Evolutionary conservation across 2,329 filamentous ascomycete genomes (phyloP).

Genomic region (Emydomyces testavorans): DNA sequence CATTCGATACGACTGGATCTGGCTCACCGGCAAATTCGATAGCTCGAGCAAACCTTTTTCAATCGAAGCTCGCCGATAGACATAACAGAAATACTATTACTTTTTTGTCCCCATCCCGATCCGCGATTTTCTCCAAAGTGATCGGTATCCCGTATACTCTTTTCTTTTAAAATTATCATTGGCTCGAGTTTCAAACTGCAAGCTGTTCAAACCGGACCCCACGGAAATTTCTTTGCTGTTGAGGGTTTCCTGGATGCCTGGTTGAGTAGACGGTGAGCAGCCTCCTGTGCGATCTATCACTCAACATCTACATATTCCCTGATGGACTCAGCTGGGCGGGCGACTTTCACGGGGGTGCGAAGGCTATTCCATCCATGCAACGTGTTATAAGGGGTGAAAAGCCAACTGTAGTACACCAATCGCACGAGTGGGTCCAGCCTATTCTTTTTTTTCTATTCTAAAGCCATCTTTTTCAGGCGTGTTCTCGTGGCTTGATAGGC

Average conservation of each 20-base stretch:
- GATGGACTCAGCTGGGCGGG: too few species aligned
- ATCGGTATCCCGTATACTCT: background rate
- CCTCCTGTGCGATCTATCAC: too few species aligned
- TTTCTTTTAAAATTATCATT: background rate
- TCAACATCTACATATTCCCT: too few species aligned
- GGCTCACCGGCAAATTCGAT: slow-evolving; percentile 21
- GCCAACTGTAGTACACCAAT: slow-evolving; percentile 1
- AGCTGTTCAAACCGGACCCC: background rate
- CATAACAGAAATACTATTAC: slow-evolving; percentile 18
- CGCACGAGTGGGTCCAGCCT: background rate
- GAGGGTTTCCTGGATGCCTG: background rate
- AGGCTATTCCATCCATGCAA: background rate
- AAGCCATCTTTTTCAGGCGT: background rate
- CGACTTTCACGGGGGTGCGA: too few species aligned
- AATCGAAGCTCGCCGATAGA: slow-evolving; percentile 17
- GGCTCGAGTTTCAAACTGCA: background rate
- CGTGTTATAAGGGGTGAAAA: background rate
- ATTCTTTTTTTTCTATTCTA: background rate
- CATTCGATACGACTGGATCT: slow-evolving; percentile 26
- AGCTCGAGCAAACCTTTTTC: slow-evolving; percentile 16
- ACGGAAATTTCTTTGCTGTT: background rate
- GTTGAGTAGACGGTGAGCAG: background rate
- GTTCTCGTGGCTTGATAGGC: slow-evolving; percentile 6
- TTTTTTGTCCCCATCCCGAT: slow-evolving; percentile 13
- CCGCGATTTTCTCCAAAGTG: background rate